Evolutionary conservation across 495 filamentous ascomycete genomes (phyloP).

Genomic region (Aspergillus sclerotioniger): DNA sequence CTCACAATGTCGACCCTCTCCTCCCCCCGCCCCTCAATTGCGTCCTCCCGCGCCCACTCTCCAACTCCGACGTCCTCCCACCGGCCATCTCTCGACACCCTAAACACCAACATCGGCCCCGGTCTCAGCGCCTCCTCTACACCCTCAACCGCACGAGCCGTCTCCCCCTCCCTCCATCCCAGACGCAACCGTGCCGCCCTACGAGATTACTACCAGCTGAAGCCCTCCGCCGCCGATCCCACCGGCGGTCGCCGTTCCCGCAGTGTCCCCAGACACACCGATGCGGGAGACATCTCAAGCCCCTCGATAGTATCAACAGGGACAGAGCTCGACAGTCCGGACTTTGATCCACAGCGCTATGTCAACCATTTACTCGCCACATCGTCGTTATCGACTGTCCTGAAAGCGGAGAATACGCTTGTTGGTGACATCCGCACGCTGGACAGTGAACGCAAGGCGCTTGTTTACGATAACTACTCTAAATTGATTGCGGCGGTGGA

Average conservation of each 20-base stretch:
- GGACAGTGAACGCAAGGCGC: conserved; percentile 91
- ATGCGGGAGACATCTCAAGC: conserved; percentile 35
- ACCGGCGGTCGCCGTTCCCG: conserved; percentile 28
- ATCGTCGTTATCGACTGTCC: conserved; percentile 61
- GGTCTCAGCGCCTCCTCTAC: conserved; percentile 52
- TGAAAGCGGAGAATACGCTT: conserved; percentile 57
- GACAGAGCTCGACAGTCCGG: conserved; percentile 47
- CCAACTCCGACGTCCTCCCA: conserved; percentile 66
- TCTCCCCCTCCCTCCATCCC: conserved; percentile 46
- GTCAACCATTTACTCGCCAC: conserved; percentile 45
- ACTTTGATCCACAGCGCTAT: conserved; percentile 47
- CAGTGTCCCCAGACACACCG: conserved; percentile 42
- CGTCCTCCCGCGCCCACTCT: conserved; percentile 60
- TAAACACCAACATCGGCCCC: conserved; percentile 44
- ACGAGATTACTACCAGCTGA: conserved; percentile 91
- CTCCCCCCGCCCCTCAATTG: conserved; percentile 66
- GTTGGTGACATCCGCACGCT: conserved; percentile 77
- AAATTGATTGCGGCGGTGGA: conserved; percentile 94
- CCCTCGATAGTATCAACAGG: conserved; percentile 31
- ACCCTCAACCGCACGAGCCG: conserved; percentile 44
- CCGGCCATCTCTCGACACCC: conserved; percentile 67
- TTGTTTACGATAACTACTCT: conserved; percentile 97
- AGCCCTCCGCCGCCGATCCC: conserved; percentile 45
- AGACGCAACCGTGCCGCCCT: conserved; percentile 78
- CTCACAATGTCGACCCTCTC: conserved; percentile 73